Conservation (phyloP, 805 yeast genomes). For the Pichia exigua region DNA sequence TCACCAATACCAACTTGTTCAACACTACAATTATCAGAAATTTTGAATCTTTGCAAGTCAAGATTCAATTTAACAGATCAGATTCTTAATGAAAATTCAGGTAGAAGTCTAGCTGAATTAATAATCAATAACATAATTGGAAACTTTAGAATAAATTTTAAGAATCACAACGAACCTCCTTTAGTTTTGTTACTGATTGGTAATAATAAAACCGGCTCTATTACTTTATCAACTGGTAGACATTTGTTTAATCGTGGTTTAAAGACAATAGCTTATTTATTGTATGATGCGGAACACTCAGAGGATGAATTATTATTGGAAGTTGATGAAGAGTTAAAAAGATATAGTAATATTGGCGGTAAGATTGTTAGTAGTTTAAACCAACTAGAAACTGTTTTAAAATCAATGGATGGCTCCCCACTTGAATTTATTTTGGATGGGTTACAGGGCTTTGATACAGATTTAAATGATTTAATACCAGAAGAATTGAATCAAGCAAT, state of each 20-base stretch:
- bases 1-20: constrained; percentile 50
- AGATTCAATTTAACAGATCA: constrained; percentile 42
- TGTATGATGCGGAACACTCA: constrained; percentile 30
- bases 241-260: constrained; percentile 69
- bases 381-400: constrained; percentile 32
- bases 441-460: constrained; percentile 74
- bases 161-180: constrained; percentile 78
- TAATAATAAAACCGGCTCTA: constrained; percentile 64
- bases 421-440: constrained; percentile 78
- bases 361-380: constrained; percentile 38
- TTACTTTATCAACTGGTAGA: constrained; percentile 74
- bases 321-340: constrained; percentile 42
- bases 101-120: constrained; percentile 54
- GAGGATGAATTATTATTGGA: constrained; percentile 29
- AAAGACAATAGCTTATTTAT: constrained; percentile 49
- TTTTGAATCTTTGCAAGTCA: constrained; percentile 53
- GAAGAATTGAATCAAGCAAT: constrained; percentile 34
- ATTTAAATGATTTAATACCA: constrained; percentile 48
- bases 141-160: constrained; percentile 47
- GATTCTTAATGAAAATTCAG: constrained; percentile 56
- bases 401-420: constrained; percentile 51
- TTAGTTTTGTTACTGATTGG: constrained; percentile 64
- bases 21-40: constrained; percentile 71
- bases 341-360: constrained; percentile 63
- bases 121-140: constrained; percentile 65